A percentile compares a stretch with the other conserved stretches of the same genome.
Conservation (phyloP, 106 monocot genomes). For the Acanthochlamys bracteata region DNA sequence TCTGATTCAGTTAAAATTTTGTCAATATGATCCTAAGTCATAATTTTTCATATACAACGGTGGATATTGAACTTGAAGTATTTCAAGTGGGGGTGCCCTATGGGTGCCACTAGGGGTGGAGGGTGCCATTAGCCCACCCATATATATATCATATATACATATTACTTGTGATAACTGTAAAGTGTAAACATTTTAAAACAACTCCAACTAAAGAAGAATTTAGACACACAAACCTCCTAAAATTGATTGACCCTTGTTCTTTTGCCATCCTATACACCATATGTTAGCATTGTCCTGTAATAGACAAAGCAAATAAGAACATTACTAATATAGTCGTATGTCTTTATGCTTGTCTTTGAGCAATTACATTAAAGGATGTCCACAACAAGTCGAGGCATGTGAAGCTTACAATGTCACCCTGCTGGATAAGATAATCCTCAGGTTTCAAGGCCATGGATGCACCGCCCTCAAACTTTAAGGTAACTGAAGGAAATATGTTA, state of each 20-base stretch:
- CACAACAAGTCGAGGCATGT: too few relatives aligned
- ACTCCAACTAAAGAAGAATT: neutral
- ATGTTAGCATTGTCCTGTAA: slow-evolving; percentile 57
- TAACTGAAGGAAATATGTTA: slow-evolving; percentile 64
- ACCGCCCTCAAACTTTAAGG: slow-evolving; percentile 60
- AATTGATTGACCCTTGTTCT: slow-evolving; percentile 70
- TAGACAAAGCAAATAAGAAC: slow-evolving; percentile 1
- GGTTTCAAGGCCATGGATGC: slow-evolving; percentile 67
- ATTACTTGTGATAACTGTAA: too few relatives aligned
- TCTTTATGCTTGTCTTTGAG: neutral
- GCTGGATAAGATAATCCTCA: slow-evolving; percentile 82
- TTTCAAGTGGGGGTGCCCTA: too few relatives aligned
- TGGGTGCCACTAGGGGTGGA: too few relatives aligned
- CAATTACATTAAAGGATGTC: too few relatives aligned
- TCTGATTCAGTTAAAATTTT: too few relatives aligned
- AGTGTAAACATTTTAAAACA: neutral
- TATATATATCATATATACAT: neutral
- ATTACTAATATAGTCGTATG: neutral
- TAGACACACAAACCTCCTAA: slow-evolving; percentile 68
- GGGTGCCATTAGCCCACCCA: too few relatives aligned
- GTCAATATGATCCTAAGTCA: too few relatives aligned
- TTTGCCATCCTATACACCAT: slow-evolving; percentile 99
- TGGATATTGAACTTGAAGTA: too few relatives aligned
- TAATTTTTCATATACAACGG: too few relatives aligned
- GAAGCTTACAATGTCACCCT: slow-evolving; percentile 65